A percentile compares a stretch with the other conserved stretches of the same genome.
phyloP scores from a whole-genome alignment of 805 yeast species.

The Kodamaea kakaduensis region DNA sequence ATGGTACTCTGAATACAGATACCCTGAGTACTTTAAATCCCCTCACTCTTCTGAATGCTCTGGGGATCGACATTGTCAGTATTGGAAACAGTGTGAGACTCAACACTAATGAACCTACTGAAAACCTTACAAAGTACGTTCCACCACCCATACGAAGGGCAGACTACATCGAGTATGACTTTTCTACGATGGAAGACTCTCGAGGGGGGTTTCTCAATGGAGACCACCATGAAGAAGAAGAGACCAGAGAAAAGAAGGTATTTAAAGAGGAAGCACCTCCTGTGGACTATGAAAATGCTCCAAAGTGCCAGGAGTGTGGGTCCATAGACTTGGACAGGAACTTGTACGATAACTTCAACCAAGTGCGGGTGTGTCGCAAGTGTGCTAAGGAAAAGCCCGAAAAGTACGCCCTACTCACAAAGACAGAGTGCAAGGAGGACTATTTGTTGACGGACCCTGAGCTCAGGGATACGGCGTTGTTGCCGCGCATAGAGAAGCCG shows the following conservation, averaged over 20 bases:
- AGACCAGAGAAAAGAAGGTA: conserved; percentile 40
- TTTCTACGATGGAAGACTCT: conserved; percentile 84
- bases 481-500: conserved; percentile 81
- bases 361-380: conserved; percentile 68
- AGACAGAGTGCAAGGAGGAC: conserved; percentile 93
- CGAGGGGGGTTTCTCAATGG: conserved; percentile 75
- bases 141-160: conserved; percentile 45
- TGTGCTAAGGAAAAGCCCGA: conserved; percentile 77
- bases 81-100: conserved; percentile 9
- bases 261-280: conserved; percentile 66
- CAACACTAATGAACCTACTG: conserved; percentile 6
- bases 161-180: conserved; percentile 80
- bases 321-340: conserved; percentile 78
- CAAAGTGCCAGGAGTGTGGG: conserved; percentile 79
- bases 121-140: conserved; percentile 13
- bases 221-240: conserved; percentile 36
- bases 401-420: conserved; percentile 84
- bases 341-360: conserved; percentile 60
- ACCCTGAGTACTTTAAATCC: too few relatives aligned
- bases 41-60: too few relatives aligned
- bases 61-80: conserved; percentile 6
- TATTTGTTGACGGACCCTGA: conserved; percentile 93
- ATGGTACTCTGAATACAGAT: too few relatives aligned
- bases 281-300: conserved; percentile 64
- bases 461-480: conserved; percentile 59